Conservation (phyloP, 225 moss, liverwort and hornwort species). For the Pseudisothecium myosuroides region DNA sequence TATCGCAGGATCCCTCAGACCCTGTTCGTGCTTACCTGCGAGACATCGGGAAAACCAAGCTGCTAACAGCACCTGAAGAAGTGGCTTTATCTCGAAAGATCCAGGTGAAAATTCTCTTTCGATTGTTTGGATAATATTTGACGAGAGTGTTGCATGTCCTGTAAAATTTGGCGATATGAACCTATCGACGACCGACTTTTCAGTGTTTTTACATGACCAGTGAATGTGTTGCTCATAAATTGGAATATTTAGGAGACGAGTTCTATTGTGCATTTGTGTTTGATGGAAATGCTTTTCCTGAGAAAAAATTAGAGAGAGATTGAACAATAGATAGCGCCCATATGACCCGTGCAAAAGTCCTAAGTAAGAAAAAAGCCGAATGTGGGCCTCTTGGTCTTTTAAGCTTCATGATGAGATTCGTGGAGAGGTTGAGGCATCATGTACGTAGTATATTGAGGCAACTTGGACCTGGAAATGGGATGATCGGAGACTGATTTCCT, state of each 20-base stretch:
- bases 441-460: neutral
- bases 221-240: neutral
- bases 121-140: neutral
- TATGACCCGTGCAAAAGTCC: neutral
- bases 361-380: neutral
- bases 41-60: slow-evolving; percentile 64
- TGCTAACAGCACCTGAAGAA: slow-evolving; percentile 77
- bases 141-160: neutral
- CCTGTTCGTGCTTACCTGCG: slow-evolving; percentile 69
- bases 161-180: neutral
- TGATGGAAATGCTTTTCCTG: neutral
- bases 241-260: neutral
- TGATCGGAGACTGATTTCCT: neutral
- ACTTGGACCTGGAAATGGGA: neutral
- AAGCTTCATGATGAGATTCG: neutral
- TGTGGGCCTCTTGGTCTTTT: neutral
- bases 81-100: slow-evolving; percentile 64
- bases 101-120: slow-evolving; percentile 26
- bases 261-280: neutral
- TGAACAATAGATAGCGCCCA: neutral
- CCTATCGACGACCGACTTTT: neutral
- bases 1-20: slow-evolving; percentile 51
- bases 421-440: neutral
- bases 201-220: neutral
- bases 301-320: neutral